Percentiles rank a stretch among this genome's conserved stretches.
Evolutionary conservation across 2,329 filamentous ascomycete genomes (phyloP).

Genomic region (Didymella pinodella): DNA sequence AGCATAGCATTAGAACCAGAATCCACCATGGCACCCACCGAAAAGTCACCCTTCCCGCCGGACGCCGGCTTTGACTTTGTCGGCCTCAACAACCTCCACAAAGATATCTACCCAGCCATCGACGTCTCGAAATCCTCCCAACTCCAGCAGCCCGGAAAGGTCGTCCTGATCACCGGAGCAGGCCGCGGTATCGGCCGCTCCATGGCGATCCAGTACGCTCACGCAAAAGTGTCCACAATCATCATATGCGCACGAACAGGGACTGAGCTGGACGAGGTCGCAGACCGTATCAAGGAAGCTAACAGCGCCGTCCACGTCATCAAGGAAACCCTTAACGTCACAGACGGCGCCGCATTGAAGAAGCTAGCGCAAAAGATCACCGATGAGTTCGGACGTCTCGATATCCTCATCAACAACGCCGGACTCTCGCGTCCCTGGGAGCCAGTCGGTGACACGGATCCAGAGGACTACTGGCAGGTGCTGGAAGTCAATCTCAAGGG

Average conservation of each 20-base stretch:
- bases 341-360: slow-evolving; percentile 49
- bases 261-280: slow-evolving; percentile 48
- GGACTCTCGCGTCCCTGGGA: slow-evolving; percentile 46
- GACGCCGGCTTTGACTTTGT: slow-evolving; percentile 27
- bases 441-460: slow-evolving; percentile 48
- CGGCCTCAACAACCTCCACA: slow-evolving; percentile 43
- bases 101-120: slow-evolving; percentile 64
- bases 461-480: slow-evolving; percentile 53
- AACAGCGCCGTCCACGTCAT: slow-evolving; percentile 54
- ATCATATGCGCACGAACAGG: slow-evolving; percentile 62
- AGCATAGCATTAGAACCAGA: not conserved
- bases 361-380: slow-evolving; percentile 46
- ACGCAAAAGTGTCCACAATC: slow-evolving; percentile 61
- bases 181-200: slow-evolving; percentile 63
- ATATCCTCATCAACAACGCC: slow-evolving; percentile 61
- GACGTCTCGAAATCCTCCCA: slow-evolving; percentile 49
- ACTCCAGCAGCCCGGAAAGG: slow-evolving; percentile 49
- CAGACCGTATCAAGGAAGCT: slow-evolving; percentile 49
- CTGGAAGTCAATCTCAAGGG: slow-evolving; percentile 61
- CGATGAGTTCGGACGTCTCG: slow-evolving; percentile 41
- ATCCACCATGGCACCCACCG: not conserved
- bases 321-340: slow-evolving; percentile 56
- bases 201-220: slow-evolving; percentile 64
- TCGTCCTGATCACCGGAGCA: slow-evolving; percentile 64
- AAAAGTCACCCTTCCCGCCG: slow-evolving; percentile 8